phyloP scores from a whole-genome alignment of 768 basidiomycete genomes.

The Jaapia argillacea region DNA sequence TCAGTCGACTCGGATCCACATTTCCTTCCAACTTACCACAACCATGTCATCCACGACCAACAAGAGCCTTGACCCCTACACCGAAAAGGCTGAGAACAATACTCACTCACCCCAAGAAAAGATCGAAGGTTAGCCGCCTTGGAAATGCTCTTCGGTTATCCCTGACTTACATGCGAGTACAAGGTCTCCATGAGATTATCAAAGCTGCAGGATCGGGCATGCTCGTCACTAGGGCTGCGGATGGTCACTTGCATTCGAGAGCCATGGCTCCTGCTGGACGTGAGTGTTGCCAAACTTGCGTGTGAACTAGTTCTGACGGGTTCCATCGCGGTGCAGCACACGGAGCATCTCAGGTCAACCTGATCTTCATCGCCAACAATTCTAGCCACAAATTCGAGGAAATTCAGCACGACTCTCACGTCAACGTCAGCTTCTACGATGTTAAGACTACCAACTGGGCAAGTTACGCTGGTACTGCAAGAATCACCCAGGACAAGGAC shows the following conservation, averaged over 20 bases:
- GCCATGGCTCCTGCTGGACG: constrained; percentile 71
- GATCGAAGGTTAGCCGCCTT: constrained; percentile 33
- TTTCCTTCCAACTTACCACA: neutral
- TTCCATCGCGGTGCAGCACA: constrained; percentile 22
- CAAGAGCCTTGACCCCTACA: constrained; percentile 59
- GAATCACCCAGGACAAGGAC: constrained; percentile 48
- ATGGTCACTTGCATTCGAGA: constrained; percentile 68
- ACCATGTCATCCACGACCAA: constrained; percentile 8
- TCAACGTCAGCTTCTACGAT: constrained; percentile 76
- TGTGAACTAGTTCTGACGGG: too few relatives aligned
- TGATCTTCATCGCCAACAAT: constrained; percentile 69
- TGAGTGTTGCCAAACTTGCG: constrained; percentile 25
- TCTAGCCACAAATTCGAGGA: constrained; percentile 68
- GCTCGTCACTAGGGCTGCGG: constrained; percentile 61
- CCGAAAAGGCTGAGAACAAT: constrained; percentile 50
- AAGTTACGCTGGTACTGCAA: constrained; percentile 67
- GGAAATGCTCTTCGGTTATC: neutral
- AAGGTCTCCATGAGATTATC: constrained; percentile 58
- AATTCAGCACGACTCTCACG: constrained; percentile 62
- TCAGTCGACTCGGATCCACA: neutral
- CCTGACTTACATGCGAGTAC: neutral
- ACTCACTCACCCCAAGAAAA: constrained; percentile 51
- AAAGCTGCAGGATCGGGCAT: constrained; percentile 59
- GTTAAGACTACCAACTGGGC: constrained; percentile 68
- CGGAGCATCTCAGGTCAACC: constrained; percentile 36